These are phyloP conservation scores for Cutaneotrichosporon cyanovorans DNA, from an alignment of 1,284 basidiomycete species.

Conservation along the genomic window DNA sequence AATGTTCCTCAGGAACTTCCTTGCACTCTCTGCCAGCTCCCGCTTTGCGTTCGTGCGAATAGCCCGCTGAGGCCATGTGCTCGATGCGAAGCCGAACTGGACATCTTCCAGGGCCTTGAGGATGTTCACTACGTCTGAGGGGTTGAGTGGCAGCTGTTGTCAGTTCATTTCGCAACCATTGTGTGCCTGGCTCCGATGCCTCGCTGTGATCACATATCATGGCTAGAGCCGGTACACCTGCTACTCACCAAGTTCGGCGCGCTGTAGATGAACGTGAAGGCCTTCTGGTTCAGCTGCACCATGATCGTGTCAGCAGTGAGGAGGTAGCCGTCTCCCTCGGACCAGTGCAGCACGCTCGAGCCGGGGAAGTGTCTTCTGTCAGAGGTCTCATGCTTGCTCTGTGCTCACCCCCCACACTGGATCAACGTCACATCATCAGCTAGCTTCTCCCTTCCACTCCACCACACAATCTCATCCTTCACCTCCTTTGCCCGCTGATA, in stretches of 20 bases:
- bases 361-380: conserved; percentile 40
- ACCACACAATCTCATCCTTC: conserved; percentile 27
- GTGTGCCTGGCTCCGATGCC: too few relatives aligned
- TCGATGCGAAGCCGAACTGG: conserved; percentile 33
- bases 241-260: conserved; percentile 42
- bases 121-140: conserved; percentile 27
- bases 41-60: conserved; percentile 32
- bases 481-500: conserved; percentile 31
- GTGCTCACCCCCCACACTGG: conserved; percentile 43
- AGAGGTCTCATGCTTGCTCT: not conserved
- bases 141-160: conserved; percentile 38
- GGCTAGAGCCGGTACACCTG: too few relatives aligned
- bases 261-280: conserved; percentile 44
- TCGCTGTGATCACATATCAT: too few relatives aligned
- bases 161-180: not conserved
- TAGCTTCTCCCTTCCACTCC: conserved; percentile 21
- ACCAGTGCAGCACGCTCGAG: conserved; percentile 41
- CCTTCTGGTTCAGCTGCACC: conserved; percentile 37
- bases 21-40: conserved; percentile 28
- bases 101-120: conserved; percentile 18
- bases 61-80: conserved; percentile 37
- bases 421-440: conserved; percentile 29
- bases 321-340: conserved; percentile 30
- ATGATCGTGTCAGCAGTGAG: conserved; percentile 42
- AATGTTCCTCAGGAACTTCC: conserved; percentile 25